Evolutionary conservation across 2,329 filamentous ascomycete species (phyloP), one percentile per base, ranked within the genome.

Genomic region (Colletotrichum abscissum): DNA sequence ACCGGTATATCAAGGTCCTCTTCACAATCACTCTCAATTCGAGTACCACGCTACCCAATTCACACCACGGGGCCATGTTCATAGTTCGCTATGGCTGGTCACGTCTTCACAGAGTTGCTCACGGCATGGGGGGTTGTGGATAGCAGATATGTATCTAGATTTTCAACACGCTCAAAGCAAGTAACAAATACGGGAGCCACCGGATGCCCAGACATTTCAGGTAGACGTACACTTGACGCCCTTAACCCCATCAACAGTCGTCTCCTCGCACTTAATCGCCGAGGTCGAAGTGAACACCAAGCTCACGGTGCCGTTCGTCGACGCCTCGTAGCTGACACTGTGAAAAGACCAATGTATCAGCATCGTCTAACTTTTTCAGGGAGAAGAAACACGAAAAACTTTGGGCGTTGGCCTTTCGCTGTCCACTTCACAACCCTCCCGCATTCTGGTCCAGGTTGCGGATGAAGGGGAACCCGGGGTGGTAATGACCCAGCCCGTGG

Each of bases 221-320:
- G 19, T 12, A 5, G 67, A 65, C 26, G 67, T 73, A 42, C 71
- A 73, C 67, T 57, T 59, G 49, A 71, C 67, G 33, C 71, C 71
- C 62, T 65, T 71, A 22, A 73, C 33, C 9, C 71, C 71, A 30
- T 73, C 22, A 14, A 71, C 71, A 2, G 67, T 71, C 33, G 67
- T 66, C 49, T 73, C 60, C 56, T 73, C 56, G n/a, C 71, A 73
- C 62, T 55, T 73, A 55, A 73, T 52, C 16, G 56, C 19, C 19
- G 46, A 62, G 4, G 67, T 73, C 26, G 71, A 62, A 11, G 71
- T 66, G 28, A 73, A 73, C 5, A 57, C 19, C n/a, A 73, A 8
- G 33, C 56, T 73, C 1, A 64, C 67, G 5, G 24, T 71, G 5
- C 71, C 71, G 35, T 73, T 70, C 0, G 67, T 73, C 8, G 71